Base-by-base conservation (phyloP, 345 rosid genomes). In the Bruguiera gymnorhiza region DNA sequence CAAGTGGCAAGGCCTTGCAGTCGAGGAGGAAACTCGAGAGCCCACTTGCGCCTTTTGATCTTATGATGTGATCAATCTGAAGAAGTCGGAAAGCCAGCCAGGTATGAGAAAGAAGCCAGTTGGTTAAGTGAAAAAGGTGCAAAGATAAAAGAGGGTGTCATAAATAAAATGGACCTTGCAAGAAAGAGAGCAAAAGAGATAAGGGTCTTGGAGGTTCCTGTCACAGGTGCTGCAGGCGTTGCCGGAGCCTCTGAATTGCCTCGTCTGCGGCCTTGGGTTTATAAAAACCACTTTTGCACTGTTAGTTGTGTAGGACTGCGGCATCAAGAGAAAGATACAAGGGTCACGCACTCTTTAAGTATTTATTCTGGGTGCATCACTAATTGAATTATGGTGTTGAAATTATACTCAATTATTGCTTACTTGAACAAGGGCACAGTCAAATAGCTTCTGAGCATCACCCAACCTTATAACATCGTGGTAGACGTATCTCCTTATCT, bases 401-500 rank as follows among this genome's bases (percentile, higher is more conserved):
- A 65, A 52, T 50, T 75, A 3, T 11, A 43, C 15, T 21, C 60
- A 56, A 23, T 31, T 6, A 15, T 3, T 26, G 63, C 78, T 82
- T 73, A 85, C 98, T 76, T 93, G 98, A 73, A 93, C 89, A 75
- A 61, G 80, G n/a, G 86, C 77, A 69, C 97, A 93, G 66, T 93
- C 89, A 76, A 93, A 80, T 6, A 93, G 68, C 65, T 84, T 93
- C 29, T 85, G 83, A 61, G 89, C 88, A 64, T 90, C 98, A 2
- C 75, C 88, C 53, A 93, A 50, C 62, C 89, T 82, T 48, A 93
- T 61, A 53, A 93, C 98, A 67, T 93, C 98, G 19, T 86, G 77
- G 48, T 93, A 93, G 26, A 93, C 93, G 70, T 93, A 93, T 71
- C 98, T 86, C 70, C 98, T 85, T 71, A 93, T 84, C 97, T 93